A percentile compares a stretch with the other conserved stretches of the same genome.
These are phyloP conservation scores for Linum tenue DNA, from an alignment of 345 rosid species.

Conservation along the genomic window DNA sequence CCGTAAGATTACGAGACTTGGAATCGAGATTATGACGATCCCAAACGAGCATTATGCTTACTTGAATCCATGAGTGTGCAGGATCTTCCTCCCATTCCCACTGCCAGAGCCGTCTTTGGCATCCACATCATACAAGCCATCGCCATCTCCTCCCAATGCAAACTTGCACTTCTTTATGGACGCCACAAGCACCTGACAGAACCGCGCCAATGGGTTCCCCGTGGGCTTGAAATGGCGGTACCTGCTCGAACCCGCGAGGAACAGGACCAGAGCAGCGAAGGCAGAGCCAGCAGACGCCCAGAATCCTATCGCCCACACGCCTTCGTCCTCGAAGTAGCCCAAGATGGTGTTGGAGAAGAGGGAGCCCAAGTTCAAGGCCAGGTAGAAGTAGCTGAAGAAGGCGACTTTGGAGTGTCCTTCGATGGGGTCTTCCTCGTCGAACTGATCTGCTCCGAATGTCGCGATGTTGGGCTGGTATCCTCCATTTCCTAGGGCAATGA, in stretches of 20 bases:
- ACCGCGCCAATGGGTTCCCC: conserved; percentile 80
- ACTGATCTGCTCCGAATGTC: conserved; percentile 95
- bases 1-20: neutral
- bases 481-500: conserved; percentile 85
- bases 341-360: conserved; percentile 92
- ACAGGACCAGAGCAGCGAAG: conserved; percentile 57
- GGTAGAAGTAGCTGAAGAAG: conserved; percentile 96
- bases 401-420: conserved; percentile 83
- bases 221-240: conserved; percentile 85
- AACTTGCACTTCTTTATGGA: conserved; percentile 63
- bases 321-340: conserved; percentile 86
- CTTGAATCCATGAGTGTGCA: conserved; percentile 85
- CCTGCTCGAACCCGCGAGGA: conserved; percentile 58
- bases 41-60: conserved; percentile 21
- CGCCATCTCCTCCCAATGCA: conserved; percentile 31
- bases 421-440: conserved; percentile 77
- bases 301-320: conserved; percentile 91
- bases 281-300: conserved; percentile 93
- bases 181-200: conserved; percentile 76
- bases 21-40: neutral
- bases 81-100: conserved; percentile 53
- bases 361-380: conserved; percentile 84
- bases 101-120: conserved; percentile 29
- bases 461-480: conserved; percentile 98
- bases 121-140: conserved; percentile 39